Conservation (phyloP, 2,329 filamentous ascomycete genomes). For the Periconia sp. region DNA sequence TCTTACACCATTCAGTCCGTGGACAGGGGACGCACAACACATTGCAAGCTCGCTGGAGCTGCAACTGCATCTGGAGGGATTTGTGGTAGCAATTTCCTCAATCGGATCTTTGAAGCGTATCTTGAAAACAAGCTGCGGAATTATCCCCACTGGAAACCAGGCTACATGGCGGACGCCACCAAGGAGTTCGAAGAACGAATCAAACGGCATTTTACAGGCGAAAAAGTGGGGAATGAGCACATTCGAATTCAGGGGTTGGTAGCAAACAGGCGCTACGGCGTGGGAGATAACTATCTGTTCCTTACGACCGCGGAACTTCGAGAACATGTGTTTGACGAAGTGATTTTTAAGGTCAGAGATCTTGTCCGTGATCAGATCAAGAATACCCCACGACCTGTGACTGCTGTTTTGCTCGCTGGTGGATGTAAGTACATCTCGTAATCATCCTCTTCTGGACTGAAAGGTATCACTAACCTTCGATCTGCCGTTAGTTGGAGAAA, state of each 20-base stretch:
- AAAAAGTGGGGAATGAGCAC: not conserved
- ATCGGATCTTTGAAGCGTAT: conserved; percentile 2
- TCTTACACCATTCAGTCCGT: conserved; percentile 3
- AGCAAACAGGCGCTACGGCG: not conserved
- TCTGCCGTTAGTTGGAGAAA: not conserved
- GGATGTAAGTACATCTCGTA: not conserved
- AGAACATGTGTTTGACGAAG: conserved; percentile 2
- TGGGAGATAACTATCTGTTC: not conserved
- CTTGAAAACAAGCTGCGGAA: not conserved
- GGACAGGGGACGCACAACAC: not conserved
- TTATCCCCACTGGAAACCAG: not conserved
- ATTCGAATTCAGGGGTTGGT: not conserved
- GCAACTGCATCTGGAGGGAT: conserved; percentile 1
- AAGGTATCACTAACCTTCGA: not conserved
- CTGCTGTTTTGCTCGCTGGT: conserved; percentile 3
- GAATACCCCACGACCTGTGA: not conserved
- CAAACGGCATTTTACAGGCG: not conserved
- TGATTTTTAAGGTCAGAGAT: conserved; percentile 1
- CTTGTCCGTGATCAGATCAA: conserved; percentile 5
- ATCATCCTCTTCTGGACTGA: not conserved
- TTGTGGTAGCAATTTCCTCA: conserved; percentile 5
- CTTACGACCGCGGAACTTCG: conserved; percentile 1
- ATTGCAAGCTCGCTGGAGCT: conserved; percentile 2
- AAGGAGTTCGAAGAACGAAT: not conserved
- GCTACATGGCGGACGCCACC: not conserved